Base-by-base conservation (phyloP, 2,329 filamentous ascomycete genomes). In the Colletotrichum gloeosporioides region DNA sequence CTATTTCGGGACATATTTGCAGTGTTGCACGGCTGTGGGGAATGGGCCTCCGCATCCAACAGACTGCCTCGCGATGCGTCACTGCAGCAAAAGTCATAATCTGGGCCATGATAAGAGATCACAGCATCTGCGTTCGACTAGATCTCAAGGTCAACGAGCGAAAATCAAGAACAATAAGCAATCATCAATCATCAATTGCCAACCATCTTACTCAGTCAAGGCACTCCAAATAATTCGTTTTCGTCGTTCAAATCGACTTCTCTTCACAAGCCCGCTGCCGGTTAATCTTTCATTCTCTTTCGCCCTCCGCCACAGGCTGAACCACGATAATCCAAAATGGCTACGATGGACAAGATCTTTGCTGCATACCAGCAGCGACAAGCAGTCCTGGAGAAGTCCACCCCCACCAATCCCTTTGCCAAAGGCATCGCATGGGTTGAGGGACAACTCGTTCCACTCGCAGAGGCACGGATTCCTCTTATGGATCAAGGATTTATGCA, bases 401-500 rank as follows among this genome's bases (percentile, higher is more conserved):
- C 57, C 18, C 32, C 59, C 29, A 34, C 62, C n/a, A 86, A 87
- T 79, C 84, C 83, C 0, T 86, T 85, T 71, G 83, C 87, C 25
- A 80, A 84, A 25, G 88, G 88, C 16, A 80, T 89, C 5, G 88
- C 88, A 27, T 90, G 87, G 88, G 79, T 89, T 4, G 82, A 85
- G 65, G 87, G 87, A 29, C 78, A 87, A 57, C 80, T 87, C 12
- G 82, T 85, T 0, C 87, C 88, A 6, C 80, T 90, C 9, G 49
- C 82, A n/a, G 80, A 89, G 65, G 89, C 89, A 2, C 84, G 84
- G 16, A 88, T 90, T n/a, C 89, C 89, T 1, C 79, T 90, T 1
- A 78, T 88, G 1, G 89, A 90, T 76, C 85, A 90, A 80, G 89
- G 89, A 22, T 90, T 90, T 79, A 80, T 90, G 78, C 88, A 88